Percentiles rank a stretch among this genome's conserved stretches.
Evolutionary conservation across 495 filamentous ascomycete genomes (phyloP).

Genomic region (Lophiotrema nucula): DNA sequence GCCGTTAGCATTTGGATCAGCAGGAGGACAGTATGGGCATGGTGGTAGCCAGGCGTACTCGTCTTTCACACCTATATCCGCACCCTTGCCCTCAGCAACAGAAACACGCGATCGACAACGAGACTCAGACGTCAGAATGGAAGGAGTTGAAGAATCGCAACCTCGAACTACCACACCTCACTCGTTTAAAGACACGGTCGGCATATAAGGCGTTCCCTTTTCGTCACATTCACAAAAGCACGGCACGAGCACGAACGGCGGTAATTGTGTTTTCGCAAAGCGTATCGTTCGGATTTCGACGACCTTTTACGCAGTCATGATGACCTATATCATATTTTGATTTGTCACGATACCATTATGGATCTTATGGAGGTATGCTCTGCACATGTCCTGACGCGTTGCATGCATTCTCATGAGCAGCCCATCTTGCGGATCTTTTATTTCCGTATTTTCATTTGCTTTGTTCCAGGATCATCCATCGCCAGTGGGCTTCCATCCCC

Average conservation of each 20-base stretch:
- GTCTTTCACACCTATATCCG: constrained; percentile 32
- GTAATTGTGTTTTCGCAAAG: constrained; percentile 37
- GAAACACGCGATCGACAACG: constrained; percentile 25
- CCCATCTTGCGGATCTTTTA: constrained; percentile 17
- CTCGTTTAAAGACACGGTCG: constrained; percentile 38
- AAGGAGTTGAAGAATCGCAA: constrained; percentile 35
- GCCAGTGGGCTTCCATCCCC: too few relatives aligned
- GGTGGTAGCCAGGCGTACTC: constrained; percentile 27
- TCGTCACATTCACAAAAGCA: too few relatives aligned
- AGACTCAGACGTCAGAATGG: constrained; percentile 31
- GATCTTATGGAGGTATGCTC: constrained; percentile 31
- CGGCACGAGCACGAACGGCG: constrained; percentile 34
- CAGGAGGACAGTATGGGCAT: constrained; percentile 10
- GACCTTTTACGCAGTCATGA: constrained; percentile 36
- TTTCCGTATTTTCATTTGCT: constrained; percentile 2
- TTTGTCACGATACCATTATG: constrained; percentile 37
- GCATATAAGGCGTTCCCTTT: constrained; percentile 36
- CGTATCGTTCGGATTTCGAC: too few relatives aligned
- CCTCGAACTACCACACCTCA: constrained; percentile 33
- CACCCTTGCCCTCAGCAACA: constrained; percentile 25
- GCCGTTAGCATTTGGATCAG: constrained; percentile 22
- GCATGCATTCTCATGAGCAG: constrained; percentile 25
- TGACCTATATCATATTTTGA: too few relatives aligned
- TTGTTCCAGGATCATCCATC: too few relatives aligned
- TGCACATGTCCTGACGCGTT: constrained; percentile 16